Base-by-base conservation (phyloP, 805 yeast genomes). In the Yamadazyma phyllophila region DNA sequence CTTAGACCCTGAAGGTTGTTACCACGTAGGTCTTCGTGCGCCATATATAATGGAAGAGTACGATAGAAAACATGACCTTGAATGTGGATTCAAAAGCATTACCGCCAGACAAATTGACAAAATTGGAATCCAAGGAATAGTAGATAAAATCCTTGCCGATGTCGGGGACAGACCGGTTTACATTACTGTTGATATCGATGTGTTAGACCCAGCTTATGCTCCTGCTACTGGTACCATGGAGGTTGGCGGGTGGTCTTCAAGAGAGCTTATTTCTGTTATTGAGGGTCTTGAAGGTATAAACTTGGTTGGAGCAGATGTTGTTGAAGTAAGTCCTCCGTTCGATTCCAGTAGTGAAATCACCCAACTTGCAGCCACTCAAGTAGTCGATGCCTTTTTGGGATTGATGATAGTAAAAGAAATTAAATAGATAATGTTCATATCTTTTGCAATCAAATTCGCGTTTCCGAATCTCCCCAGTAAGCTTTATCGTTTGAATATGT, bases 11-110 rank as follows among this genome's bases (percentile, higher is more conserved):
- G 65, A 67, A n/a, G 66, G 66, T 35, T 76, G 79, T 49, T 74
- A 74, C 46, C 88, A 83, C 57, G 79, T 81, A 31, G 89, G 87
- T 0, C 71, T 81, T 44, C 66, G 88, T 49, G 88, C 87, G 2
- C 88, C 88, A 1, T 78, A 66, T 53, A 73, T 79, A 26, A 73
- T 68, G 33, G 63, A 64, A 7, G 52, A 58, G 9, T 66, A 60
- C 43, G 76, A 71, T 46, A 34, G 41, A 9, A 43, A 57, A 29
- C 80, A 78, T 54, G 88, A 82, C 58, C 54, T 49, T 2, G 73
- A 69, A 11, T 77, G 82, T 56, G 82, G 82, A 2, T 78, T 77
- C 50, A 55, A 63, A 17, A 64, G 66, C 32, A 67, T 73, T 29
- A 66, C 74, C 1, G 78, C 82, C 2, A 62, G 73, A 34, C 81